These are phyloP conservation scores for Bruguiera parviflora DNA, from an alignment of 345 rosid species.

Conservation along the genomic window DNA sequence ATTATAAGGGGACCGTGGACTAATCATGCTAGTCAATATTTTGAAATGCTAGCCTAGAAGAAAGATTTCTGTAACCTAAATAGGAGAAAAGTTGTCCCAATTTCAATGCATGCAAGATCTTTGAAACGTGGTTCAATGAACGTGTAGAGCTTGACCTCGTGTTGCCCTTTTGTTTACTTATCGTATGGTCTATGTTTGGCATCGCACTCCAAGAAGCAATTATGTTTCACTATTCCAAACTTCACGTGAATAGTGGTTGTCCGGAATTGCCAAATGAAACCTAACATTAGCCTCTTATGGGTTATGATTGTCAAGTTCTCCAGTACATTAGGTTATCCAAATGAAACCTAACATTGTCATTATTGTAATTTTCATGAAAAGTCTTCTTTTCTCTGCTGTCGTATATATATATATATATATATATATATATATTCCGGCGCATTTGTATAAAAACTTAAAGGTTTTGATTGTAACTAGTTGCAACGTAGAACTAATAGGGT, in stretches of 20 bases:
- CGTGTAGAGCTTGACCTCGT: not conserved
- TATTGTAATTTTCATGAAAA: not conserved
- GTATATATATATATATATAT: no score
- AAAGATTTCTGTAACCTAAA: conserved; percentile 15
- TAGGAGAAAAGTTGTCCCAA: not conserved
- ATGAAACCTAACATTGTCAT: not conserved
- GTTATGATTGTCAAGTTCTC: no score
- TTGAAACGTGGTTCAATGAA: conserved; percentile 30
- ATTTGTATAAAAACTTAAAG: no score
- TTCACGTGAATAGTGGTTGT: not conserved
- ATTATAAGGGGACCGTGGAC: conserved; percentile 7
- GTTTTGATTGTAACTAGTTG: no score
- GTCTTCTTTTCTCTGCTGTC: not conserved
- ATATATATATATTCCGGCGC: no score
- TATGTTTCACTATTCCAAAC: no score
- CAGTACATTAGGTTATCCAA: no score
- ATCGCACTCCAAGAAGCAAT: no score
- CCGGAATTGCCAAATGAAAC: not conserved
- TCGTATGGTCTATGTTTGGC: no score
- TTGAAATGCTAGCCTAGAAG: conserved; percentile 12
- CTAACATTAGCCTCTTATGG: no score
- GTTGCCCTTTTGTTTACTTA: not conserved
- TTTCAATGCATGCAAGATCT: conserved; percentile 4
- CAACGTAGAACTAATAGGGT: no score
- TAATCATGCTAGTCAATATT: conserved; percentile 24